Base-by-base conservation (phyloP, 2,329 filamentous ascomycete genomes). In the Monosporascus sp. region DNA sequence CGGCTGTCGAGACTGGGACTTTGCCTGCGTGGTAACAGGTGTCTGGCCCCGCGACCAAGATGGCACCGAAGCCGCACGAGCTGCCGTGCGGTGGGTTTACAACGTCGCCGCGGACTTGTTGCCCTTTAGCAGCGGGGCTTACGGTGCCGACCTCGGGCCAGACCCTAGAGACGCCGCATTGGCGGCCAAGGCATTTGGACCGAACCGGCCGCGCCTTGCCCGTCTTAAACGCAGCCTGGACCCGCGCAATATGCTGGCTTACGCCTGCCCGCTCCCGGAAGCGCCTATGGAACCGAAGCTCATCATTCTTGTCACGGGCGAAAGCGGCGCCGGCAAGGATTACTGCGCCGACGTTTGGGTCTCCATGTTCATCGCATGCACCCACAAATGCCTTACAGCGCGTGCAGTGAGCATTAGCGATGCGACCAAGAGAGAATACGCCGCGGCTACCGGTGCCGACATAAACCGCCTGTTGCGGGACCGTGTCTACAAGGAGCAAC, bases 1-100 rank as follows among this genome's bases (percentile, higher is more conserved):
- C 51, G 82, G 83, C 45, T 84, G 78, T 69, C 78, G 83, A 66
- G 74, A 82, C 63, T 87, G 82, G 83, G 73, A 80, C 35, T 86
- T 79, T 68, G 83, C 82, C 46, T 87, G 83, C 58, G 79, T 86
- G 5, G 62, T 87, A 43, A 86, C 82, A 5, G 82, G 80, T 25
- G 76, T 84, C 53, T 87, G 83, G 83, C 70, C 72, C 2, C 77
- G 81, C 17, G 70, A 78, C 9, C 63, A 79, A 64, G 79, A 83
- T 56, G 72, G 63, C 44, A 77, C 71, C 0, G 65, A 70, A 46
- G 39, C 57, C 11, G 70, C 76, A 55, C 68, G 54, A 55, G 62
- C 62, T 52, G 71, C 66, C 2, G 62, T 78, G 3, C 51, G 61
- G 5, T 87, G 83, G 83, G 83, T 85, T 18, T 85, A 86, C 61